Conservation (phyloP, 139 green algal genomes). For the Spirogloea muscicola region DNA sequence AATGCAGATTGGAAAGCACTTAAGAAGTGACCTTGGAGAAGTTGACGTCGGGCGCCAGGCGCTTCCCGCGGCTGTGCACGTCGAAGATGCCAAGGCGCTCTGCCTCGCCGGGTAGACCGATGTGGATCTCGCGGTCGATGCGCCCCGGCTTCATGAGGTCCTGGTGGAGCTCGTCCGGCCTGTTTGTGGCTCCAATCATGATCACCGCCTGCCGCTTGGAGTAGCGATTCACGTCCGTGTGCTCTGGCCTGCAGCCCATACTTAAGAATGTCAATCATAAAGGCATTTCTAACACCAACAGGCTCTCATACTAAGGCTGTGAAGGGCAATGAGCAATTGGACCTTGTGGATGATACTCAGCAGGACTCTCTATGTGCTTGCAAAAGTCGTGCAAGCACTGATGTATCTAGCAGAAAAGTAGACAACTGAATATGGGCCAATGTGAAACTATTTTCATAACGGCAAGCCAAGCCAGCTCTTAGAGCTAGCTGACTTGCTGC, state of each 20-base stretch:
- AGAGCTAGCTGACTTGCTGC: background rate
- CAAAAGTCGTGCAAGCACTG: background rate
- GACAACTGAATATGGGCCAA: background rate
- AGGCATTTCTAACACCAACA: background rate
- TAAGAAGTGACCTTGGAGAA: conserved; percentile 11
- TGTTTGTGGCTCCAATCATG: conserved; percentile 49
- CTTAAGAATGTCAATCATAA: background rate
- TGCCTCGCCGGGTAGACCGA: conserved; percentile 10
- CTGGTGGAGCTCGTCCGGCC: conserved; percentile 64
- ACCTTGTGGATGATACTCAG: background rate
- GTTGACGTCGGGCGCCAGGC: background rate
- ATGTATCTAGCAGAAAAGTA: background rate
- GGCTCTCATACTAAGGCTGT: background rate
- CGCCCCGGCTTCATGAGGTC: conserved; percentile 78
- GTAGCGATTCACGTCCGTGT: conserved; percentile 10
- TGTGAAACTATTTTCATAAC: background rate
- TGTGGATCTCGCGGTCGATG: conserved; percentile 79
- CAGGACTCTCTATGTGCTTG: background rate
- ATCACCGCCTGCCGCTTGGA: conserved; percentile 5
- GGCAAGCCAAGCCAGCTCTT: background rate
- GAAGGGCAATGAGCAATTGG: background rate
- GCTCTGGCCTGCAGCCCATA: background rate
- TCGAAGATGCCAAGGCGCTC: conserved; percentile 15
- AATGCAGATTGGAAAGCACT: background rate
- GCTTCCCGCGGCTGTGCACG: background rate